Percentiles rank a stretch among this genome's conserved stretches.
Conservation (phyloP, 345 rosid species). For the Eucalyptus pauciflora region DNA sequence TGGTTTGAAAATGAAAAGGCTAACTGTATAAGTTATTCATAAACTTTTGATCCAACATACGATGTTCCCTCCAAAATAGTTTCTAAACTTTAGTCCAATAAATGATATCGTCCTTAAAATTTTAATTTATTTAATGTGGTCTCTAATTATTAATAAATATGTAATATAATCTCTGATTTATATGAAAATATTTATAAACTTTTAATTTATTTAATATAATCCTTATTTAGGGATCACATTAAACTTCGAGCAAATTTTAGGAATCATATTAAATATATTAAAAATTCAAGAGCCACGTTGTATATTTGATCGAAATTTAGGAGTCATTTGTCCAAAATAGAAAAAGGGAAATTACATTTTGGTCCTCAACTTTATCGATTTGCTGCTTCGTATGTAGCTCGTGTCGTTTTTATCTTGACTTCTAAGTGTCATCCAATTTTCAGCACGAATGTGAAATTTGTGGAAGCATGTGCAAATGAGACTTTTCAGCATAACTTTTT, state of each 20-base stretch:
- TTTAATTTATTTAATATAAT: too few species aligned
- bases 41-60: too few species aligned
- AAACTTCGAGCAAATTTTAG: background rate
- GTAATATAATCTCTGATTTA: too few species aligned
- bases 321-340: background rate
- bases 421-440: background rate
- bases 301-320: background rate
- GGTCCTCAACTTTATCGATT: background rate
- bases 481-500: background rate
- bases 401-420: background rate
- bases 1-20: background rate
- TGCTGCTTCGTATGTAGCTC: background rate
- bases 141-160: too few species aligned
- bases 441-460: background rate
- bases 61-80: too few species aligned
- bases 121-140: too few species aligned
- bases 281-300: background rate
- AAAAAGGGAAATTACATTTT: background rate
- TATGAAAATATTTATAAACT: accelerated
- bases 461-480: background rate
- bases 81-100: too few species aligned
- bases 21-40: background rate
- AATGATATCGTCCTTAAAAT: too few species aligned
- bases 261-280: background rate
- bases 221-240: background rate